These are phyloP conservation scores for Populus hybrid DNA, from an alignment of 441 rosid species.

Conservation along the genomic window DNA sequence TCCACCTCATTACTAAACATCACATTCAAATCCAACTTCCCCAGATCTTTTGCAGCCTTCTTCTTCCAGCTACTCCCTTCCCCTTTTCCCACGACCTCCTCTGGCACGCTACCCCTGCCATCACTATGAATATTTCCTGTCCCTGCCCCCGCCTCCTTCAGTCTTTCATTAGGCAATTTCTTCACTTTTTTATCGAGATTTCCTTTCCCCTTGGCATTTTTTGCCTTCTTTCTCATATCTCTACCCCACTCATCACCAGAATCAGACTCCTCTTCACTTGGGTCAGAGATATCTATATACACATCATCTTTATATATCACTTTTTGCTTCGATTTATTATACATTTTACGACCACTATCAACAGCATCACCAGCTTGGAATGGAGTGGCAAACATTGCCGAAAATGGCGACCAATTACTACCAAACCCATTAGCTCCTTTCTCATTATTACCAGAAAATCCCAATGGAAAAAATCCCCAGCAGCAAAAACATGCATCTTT, in stretches of 20 bases:
- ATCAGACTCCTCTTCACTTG: conserved; percentile 42
- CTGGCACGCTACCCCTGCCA: conserved; percentile 24
- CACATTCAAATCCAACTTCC: conserved; percentile 93
- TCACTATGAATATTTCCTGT: conserved; percentile 9
- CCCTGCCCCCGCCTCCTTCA: conserved; percentile 13
- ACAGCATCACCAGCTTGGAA: conserved; percentile 18
- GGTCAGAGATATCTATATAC: conserved; percentile 60
- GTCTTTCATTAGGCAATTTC: conserved; percentile 40
- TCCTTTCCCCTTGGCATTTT: conserved; percentile 44
- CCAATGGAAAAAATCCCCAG: conserved; percentile 74
- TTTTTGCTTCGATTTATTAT: conserved; percentile 25
- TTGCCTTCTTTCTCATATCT: conserved; percentile 41
- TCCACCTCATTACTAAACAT: conserved; percentile 92
- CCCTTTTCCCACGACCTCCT: conserved; percentile 26
- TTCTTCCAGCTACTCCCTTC: conserved; percentile 46
- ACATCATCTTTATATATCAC: conserved; percentile 56
- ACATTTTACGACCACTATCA: conserved; percentile 1
- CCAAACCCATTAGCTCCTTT: conserved; percentile 18
- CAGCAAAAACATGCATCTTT: conserved; percentile 58
- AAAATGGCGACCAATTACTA: conserved; percentile 70
- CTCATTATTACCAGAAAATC: conserved; percentile 40
- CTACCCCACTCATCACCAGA: conserved; percentile 46
- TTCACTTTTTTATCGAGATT: conserved; percentile 31
- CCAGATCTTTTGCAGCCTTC: conserved; percentile 56
- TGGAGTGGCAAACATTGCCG: conserved; percentile 60